These are phyloP conservation scores for Scorias spongiosa DNA, from an alignment of 2,329 filamentous ascomycete species.

Conservation along the genomic window DNA sequence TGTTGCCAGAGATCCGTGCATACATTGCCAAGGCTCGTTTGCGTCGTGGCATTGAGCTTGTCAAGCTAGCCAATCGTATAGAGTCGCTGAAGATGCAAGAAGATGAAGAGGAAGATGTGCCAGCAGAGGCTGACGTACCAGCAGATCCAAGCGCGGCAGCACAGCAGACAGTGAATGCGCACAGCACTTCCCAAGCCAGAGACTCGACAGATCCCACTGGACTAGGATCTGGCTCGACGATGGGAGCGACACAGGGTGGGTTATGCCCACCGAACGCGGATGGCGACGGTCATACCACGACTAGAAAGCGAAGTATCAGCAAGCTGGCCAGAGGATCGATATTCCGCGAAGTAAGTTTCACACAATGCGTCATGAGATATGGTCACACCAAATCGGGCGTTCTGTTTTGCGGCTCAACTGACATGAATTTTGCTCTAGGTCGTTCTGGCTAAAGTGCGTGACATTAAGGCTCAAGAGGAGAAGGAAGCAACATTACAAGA, in stretches of 20 bases:
- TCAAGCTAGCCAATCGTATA: slow-evolving; percentile 92
- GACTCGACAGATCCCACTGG: background rate
- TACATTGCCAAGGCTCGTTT: slow-evolving; percentile 87
- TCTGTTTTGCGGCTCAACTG: too few species aligned
- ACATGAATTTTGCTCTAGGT: slow-evolving; percentile 9
- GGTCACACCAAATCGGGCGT: too few species aligned
- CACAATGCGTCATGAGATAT: background rate
- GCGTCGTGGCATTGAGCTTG: slow-evolving; percentile 83
- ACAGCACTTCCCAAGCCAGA: slow-evolving; percentile 4
- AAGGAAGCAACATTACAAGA: slow-evolving; percentile 12
- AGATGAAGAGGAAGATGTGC: slow-evolving; percentile 61
- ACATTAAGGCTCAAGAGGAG: slow-evolving; percentile 79
- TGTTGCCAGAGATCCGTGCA: slow-evolving; percentile 90
- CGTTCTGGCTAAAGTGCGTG: slow-evolving; percentile 80
- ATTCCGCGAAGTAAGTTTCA: slow-evolving; percentile 60
- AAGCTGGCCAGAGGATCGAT: slow-evolving; percentile 54
- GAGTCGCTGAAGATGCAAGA: slow-evolving; percentile 87
- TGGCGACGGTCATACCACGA: slow-evolving; percentile 7
- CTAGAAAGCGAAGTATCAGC: slow-evolving; percentile 38
- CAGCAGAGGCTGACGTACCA: slow-evolving; percentile 43
- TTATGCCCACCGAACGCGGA: slow-evolving; percentile 6
- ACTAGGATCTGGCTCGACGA: background rate
- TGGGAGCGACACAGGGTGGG: background rate
- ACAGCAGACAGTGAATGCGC: slow-evolving; percentile 24
- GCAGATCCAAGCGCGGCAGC: slow-evolving; percentile 46